phyloP scores from a whole-genome alignment of 139 green algal genomes.

The Picochlorum sp. region DNA sequence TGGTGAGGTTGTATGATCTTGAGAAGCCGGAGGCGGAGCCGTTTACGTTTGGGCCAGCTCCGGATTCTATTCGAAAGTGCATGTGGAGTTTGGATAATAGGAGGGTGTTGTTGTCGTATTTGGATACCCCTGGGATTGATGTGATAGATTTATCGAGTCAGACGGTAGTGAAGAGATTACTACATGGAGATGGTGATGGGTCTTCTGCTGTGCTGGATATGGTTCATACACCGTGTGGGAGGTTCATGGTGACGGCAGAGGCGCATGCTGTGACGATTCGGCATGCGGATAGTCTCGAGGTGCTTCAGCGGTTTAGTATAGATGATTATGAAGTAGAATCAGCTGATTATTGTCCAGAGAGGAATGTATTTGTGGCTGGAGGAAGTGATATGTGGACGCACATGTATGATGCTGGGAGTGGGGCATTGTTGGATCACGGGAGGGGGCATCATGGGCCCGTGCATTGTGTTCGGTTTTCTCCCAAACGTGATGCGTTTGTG shows the following conservation, averaged over 20 bases:
- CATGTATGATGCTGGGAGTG: conserved; percentile 74
- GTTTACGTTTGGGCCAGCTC: conserved; percentile 4
- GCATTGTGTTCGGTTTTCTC: conserved; percentile 89
- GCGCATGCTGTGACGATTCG: conserved; percentile 69
- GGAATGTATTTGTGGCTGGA: conserved; percentile 62
- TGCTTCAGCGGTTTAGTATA: conserved; percentile 36
- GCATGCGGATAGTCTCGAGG: conserved; percentile 42
- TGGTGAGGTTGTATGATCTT: conserved; percentile 89
- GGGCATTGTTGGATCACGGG: conserved; percentile 47
- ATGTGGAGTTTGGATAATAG: conserved; percentile 67
- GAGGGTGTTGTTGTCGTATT: conserved; percentile 56
- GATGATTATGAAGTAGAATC: conserved; percentile 57
- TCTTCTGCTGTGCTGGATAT: conserved; percentile 59
- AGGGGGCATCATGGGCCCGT: conserved; percentile 93
- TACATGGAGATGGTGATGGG: conserved; percentile 46
- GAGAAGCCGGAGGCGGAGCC: conserved; percentile 57
- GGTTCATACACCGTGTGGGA: conserved; percentile 65
- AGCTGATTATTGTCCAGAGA: conserved; percentile 65
- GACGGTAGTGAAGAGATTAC: conserved; percentile 50
- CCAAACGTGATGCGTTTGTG: conserved; percentile 78
- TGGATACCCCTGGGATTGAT: conserved; percentile 33
- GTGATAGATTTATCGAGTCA: conserved; percentile 75
- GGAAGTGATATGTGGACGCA: conserved; percentile 95
- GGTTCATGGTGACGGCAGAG: conserved; percentile 71
- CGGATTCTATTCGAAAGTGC: conserved; percentile 47